Evolutionary conservation across 2,329 filamentous ascomycete species (phyloP), one percentile per base, ranked within the genome.

Genomic region (Neofusicoccum laricinum): DNA sequence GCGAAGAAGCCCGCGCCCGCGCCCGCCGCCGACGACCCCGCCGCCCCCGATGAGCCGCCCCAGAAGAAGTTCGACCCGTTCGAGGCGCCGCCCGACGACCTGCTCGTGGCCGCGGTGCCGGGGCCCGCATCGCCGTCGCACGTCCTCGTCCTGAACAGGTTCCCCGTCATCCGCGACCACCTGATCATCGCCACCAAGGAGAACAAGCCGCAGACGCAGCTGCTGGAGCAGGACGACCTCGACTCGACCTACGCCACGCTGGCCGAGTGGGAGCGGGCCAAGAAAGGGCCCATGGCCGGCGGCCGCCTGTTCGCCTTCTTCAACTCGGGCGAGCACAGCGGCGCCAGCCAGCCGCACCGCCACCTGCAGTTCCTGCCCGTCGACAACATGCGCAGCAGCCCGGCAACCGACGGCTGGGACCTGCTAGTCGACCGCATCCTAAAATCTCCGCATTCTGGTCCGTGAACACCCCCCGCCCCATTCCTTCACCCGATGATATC

Each of bases 351-450:
- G 72, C 84, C 89, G 12, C 90, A 92, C 71, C 77, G 90, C 3
- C 90, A 92, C 70, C 75, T 92, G 30, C 90, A 92, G 73, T 82
- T 92, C n/a, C 75, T 92, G 3, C 88, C 88, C 0, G 81, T 91
- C 0, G 81, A 84, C 7, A 77, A 81, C 17, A 91, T 92, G 88
- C 46, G 45, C 41, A 80, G 77, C 40, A 81, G 82, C 12, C 86
- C 72, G 11, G 68, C 75, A 34, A 72, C 75, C 14, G 71, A 72
- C 4, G 66, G 67, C n/a, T 86, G 84, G 84, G 69, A 72, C 21
- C 76, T 83, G 10, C 71, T 86, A n/a, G 80, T 85, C 49, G 82
- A 85, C 63, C 38, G 70, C 14, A 75, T 80, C 40, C 48, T 76
- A 36, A 64, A 64, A 48, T 57, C 64, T 36, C 41, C 46, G 15